A percentile compares a stretch with the other conserved stretches of the same genome.
phyloP scores from a whole-genome alignment of 2,329 filamentous ascomycete species.

The Chalaropsis ovoidea region DNA sequence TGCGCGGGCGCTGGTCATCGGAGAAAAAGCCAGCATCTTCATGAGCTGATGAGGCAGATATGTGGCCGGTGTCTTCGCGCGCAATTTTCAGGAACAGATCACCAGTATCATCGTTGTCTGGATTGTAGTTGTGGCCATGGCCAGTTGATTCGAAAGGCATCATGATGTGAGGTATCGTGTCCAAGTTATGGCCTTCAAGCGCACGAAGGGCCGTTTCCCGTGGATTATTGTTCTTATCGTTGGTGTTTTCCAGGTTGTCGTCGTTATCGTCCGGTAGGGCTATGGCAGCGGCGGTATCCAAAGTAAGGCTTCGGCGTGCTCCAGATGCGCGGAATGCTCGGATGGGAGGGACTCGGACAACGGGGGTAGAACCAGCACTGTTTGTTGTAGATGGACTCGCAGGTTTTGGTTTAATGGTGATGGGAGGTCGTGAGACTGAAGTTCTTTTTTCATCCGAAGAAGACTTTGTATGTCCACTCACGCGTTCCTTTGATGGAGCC shows the following conservation, averaged over 20 bases:
- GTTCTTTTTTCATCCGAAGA: conserved; percentile 41
- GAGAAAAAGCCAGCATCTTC: conserved; percentile 29
- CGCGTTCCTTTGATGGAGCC: conserved; percentile 16
- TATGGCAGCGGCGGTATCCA: conserved; percentile 44
- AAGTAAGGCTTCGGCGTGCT: conserved; percentile 44
- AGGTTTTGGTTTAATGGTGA: conserved; percentile 26
- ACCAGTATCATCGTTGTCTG: conserved; percentile 43
- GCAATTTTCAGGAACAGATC: conserved; percentile 52
- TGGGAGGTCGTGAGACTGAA: conserved; percentile 32
- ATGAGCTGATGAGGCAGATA: conserved; percentile 31
- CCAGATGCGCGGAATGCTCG: conserved; percentile 48
- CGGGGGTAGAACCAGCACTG: conserved; percentile 27
- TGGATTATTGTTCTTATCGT: conserved; percentile 28
- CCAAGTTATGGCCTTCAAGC: conserved; percentile 39
- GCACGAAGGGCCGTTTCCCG: conserved; percentile 44
- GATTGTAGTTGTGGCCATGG: conserved; percentile 27
- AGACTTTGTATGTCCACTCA: conserved; percentile 15
- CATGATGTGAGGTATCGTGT: conserved; percentile 28
- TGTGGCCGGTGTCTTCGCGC: conserved; percentile 41
- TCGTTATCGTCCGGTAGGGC: conserved; percentile 39
- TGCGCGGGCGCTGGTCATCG: conserved; percentile 19
- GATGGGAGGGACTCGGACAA: conserved; percentile 43
- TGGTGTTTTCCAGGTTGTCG: conserved; percentile 35
- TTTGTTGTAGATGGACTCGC: conserved; percentile 28
- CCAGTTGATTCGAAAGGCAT: not conserved